A percentile compares a stretch with the other conserved stretches of the same genome.
phyloP scores from a whole-genome alignment of 805 yeast genomes.

The Candida pseudoglaebosa region DNA sequence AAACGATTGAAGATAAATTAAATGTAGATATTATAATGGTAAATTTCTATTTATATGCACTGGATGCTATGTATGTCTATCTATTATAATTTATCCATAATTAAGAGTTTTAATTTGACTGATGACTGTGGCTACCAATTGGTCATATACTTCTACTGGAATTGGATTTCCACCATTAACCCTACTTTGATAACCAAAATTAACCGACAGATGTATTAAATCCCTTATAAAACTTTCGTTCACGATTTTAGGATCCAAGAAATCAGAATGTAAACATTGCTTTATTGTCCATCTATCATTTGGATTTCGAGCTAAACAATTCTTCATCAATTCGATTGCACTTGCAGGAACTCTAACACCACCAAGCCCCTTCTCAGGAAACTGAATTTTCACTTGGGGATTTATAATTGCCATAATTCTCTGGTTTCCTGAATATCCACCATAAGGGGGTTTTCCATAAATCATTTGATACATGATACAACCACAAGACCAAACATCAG shows the following conservation, averaged over 20 bases:
- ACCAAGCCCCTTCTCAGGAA: conserved; percentile 60
- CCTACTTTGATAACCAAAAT: conserved; percentile 53
- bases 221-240: conserved; percentile 64
- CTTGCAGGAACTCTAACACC: conserved; percentile 62
- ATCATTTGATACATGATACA: conserved; percentile 94
- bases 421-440: conserved; percentile 68
- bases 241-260: conserved; percentile 71
- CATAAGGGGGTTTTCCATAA: conserved; percentile 91
- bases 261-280: conserved; percentile 58
- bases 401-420: conserved; percentile 81
- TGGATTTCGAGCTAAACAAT: conserved; percentile 73
- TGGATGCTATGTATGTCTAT: conserved; percentile 1
- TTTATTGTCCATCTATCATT: conserved; percentile 58
- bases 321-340: conserved; percentile 65
- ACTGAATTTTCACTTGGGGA: conserved; percentile 68
- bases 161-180: conserved; percentile 39
- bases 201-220: conserved; percentile 71
- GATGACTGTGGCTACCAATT: conserved; percentile 36
- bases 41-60: not conserved
- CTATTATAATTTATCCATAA: conserved; percentile 18
- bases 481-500: conserved; percentile 98
- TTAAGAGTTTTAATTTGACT: conserved; percentile 36
- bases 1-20: not conserved
- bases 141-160: conserved; percentile 38
- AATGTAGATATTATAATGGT: not conserved